phyloP scores from a whole-genome alignment of 2,329 filamentous ascomycete species.

The Golovinomyces cichoracearum region DNA sequence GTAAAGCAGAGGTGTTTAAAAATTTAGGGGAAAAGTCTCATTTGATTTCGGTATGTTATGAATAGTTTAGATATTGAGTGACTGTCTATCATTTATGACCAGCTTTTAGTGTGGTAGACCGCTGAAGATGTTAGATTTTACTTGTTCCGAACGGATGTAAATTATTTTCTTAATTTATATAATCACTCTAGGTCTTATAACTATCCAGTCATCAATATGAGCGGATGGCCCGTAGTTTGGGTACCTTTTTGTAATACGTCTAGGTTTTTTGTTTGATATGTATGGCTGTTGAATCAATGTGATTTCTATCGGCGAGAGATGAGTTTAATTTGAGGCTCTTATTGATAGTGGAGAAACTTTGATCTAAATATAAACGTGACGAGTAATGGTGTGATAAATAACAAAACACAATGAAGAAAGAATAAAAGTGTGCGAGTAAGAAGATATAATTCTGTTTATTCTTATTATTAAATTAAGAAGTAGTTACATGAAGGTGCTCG shows the following conservation, averaged over 20 bases:
- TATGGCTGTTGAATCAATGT: background rate
- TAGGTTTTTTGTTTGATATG: background rate
- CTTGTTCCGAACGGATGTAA: background rate
- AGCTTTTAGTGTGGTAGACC: background rate
- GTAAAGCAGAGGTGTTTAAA: too few relatives aligned
- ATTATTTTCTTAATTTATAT: background rate
- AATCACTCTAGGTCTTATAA: background rate
- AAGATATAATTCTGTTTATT: too few relatives aligned
- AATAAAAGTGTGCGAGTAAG: too few relatives aligned
- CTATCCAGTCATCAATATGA: background rate
- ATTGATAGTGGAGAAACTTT: too few relatives aligned
- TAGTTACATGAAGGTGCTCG: too few relatives aligned
- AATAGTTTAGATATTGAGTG: background rate
- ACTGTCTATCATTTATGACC: too few relatives aligned
- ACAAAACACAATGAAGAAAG: too few relatives aligned
- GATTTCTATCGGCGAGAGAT: background rate
- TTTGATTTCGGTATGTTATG: background rate
- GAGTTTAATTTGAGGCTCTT: background rate
- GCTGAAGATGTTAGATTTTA: background rate
- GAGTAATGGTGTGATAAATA: too few relatives aligned
- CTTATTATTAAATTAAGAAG: too few relatives aligned
- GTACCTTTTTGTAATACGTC: background rate
- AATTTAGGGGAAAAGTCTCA: background rate
- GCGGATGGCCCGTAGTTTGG: background rate
- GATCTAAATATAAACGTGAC: too few relatives aligned